A percentile compares a stretch with the other conserved stretches of the same genome.
Conservation (phyloP, 169 alveolate species). For the Miamiensis avidus region DNA sequence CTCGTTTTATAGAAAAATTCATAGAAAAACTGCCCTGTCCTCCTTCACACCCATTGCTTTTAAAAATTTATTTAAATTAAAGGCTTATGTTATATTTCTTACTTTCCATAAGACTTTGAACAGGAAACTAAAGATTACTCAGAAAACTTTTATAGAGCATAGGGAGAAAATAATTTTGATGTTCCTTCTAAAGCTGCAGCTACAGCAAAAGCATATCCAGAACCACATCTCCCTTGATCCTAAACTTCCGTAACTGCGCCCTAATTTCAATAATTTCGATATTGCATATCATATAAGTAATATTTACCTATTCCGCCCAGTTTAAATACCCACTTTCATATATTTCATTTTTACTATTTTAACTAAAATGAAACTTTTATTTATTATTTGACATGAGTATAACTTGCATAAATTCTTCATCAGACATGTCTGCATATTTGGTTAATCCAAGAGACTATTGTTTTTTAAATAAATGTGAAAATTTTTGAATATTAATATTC, state of each 20-base stretch:
- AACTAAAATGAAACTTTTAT: background rate
- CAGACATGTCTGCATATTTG: constrained; percentile 41
- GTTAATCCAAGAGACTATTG: background rate
- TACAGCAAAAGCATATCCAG: constrained; percentile 77
- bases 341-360: background rate
- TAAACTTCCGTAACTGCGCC: constrained; percentile 54
- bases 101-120: background rate
- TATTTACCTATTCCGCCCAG: constrained; percentile 6
- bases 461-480: no score
- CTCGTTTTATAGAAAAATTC: background rate
- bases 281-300: no score
- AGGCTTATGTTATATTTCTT: no score
- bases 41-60: background rate
- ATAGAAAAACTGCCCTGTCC: background rate
- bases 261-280: background rate
- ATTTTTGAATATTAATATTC: no score
- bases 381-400: background rate
- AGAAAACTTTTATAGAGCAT: background rate
- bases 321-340: constrained; percentile 46
- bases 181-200: constrained; percentile 67
- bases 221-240: constrained; percentile 73
- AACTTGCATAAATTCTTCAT: constrained; percentile 42
- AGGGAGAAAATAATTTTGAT: background rate
- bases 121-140: background rate
- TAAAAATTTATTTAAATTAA: no score